A percentile compares a stretch with the other conserved stretches of the same genome.
phyloP scores from a whole-genome alignment of 225 moss, liverwort and hornwort genomes.

The Polytrichum commune region DNA sequence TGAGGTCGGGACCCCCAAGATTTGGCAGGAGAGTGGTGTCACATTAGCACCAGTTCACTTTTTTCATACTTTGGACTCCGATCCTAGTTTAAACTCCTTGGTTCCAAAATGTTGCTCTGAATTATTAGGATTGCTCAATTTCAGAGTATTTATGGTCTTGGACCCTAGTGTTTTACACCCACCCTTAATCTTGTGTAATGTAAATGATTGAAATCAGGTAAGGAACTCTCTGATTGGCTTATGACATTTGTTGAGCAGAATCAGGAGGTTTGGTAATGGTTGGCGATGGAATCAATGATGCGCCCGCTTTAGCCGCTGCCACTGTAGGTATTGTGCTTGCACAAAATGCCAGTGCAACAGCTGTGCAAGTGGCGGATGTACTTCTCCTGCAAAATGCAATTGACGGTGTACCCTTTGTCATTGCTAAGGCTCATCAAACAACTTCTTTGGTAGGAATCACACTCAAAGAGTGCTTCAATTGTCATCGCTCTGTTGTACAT shows the following conservation, averaged over 20 bases:
- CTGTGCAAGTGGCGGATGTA: slow-evolving; percentile 95
- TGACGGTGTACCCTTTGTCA: slow-evolving; percentile 88
- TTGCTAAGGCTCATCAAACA: slow-evolving; percentile 94
- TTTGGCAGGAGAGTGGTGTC: no score
- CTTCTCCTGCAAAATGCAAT: slow-evolving; percentile 89
- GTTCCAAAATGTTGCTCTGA: no score
- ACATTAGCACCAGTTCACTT: no score
- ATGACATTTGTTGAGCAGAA: slow-evolving; percentile 23
- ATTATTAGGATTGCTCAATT: no score
- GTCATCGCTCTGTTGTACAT: neutral
- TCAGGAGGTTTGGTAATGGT: slow-evolving; percentile 90
- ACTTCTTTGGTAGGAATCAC: slow-evolving; percentile 63
- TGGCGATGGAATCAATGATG: slow-evolving; percentile 97
- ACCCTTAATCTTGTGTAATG: no score
- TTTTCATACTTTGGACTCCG: no score
- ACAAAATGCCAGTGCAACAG: slow-evolving; percentile 95
- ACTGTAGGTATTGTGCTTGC: slow-evolving; percentile 97
- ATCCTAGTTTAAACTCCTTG: no score
- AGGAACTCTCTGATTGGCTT: neutral
- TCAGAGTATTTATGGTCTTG: no score
- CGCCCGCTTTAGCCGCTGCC: slow-evolving; percentile 95
- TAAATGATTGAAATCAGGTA: no score
- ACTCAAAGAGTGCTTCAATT: neutral
- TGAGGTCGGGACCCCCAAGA: no score
- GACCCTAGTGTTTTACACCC: no score